phyloP scores from a whole-genome alignment of 805 yeast genomes.

The Nakazawaea ernobii region DNA sequence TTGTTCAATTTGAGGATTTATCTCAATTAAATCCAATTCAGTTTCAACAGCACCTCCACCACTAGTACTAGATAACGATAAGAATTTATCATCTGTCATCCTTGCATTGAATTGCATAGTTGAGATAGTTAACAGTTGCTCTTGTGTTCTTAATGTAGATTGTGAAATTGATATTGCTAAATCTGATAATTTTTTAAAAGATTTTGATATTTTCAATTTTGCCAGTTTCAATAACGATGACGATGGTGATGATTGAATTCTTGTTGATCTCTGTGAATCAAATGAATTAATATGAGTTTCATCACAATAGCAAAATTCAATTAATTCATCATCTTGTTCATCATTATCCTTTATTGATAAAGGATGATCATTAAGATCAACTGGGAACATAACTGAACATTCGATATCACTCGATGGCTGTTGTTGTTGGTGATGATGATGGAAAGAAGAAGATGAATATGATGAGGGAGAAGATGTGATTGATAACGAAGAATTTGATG shows the following conservation, averaged over 20 bases:
- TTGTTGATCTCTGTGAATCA: no score
- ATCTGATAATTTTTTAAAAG: conserved; percentile 3
- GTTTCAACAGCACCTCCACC: neutral
- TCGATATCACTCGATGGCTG: neutral
- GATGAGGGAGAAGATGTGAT: neutral
- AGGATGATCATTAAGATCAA: neutral
- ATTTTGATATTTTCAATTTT: neutral
- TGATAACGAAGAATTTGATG: neutral
- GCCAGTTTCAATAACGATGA: neutral
- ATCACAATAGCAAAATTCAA: neutral
- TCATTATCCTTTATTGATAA: neutral
- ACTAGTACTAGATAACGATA: neutral
- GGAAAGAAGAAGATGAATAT: no score
- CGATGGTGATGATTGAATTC: no score
- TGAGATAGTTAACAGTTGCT: neutral
- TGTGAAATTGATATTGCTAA: conserved; percentile 4
- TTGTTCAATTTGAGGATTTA: neutral
- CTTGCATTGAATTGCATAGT: conserved; percentile 8
- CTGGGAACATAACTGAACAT: neutral
- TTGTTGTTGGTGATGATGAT: neutral
- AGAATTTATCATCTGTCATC: conserved; percentile 9
- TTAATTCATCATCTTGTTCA: neutral
- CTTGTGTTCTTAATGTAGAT: neutral
- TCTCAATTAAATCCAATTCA: neutral
- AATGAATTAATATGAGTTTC: no score